Evolutionary conservation across 140 eudicot genomes (phyloP), one percentile per base, ranked within the genome.

Genomic region (Cichorium intybus): DNA sequence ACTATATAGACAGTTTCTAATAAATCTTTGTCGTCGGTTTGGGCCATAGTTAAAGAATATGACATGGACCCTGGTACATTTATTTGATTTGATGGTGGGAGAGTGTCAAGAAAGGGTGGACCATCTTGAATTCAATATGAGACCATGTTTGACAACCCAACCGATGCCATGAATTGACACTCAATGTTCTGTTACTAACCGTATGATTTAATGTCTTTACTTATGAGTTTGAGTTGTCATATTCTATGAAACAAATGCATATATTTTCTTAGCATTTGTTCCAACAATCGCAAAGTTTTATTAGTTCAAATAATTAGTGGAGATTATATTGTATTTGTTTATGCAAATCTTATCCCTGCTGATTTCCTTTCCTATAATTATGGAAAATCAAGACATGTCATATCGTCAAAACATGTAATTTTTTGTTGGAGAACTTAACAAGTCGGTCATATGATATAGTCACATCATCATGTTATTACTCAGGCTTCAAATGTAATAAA

Each of bases 41-140:
- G 16, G 49, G 49, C 23, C 39, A 9, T 55, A 27, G 35, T 29
- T 29, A 16, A 31, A 57, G 12, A 26, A 50, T 16, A 57, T 31
- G 59, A 11, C 53, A 66, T 65, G 71, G 60, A 65, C 71, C 71
- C 49, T 37, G 53, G 35, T 34, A 15, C 72, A 53, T 67, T 67
- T 23, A 66, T 34, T 37, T 53, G 63, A 64, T 49, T 20, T 47
- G 71, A 65, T 65, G 60, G 60, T 18, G 31, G 24, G 47, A 66
- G 55, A 33, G 10, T 37, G 62, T 51, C 39, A 22, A 66, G n/a
- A 51, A 15, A 34, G 18, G 16, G 72, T 53, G 63, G 72, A 67
- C 72, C 62, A 53, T 67, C 24, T 35, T 35, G n/a, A 9, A 22
- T 35, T 67, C 14, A 67, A 34, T 53, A 22, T 6, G 53, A 35